phyloP scores from a whole-genome alignment of 331 rosid species.

The Prunus yedoensis region DNA sequence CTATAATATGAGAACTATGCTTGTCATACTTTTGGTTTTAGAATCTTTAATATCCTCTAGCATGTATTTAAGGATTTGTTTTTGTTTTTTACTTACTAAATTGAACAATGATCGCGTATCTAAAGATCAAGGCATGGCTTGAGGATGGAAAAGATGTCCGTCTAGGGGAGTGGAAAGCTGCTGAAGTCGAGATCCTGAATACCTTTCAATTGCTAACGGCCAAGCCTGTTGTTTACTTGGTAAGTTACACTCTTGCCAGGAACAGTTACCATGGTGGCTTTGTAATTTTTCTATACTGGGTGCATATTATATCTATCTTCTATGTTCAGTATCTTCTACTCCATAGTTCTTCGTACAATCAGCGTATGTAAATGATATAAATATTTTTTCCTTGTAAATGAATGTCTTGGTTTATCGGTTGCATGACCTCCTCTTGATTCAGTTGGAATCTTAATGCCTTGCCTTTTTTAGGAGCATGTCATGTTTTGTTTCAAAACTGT shows the following conservation, averaged over 20 bases:
- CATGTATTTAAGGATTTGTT: neutral
- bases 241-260: constrained; percentile 25
- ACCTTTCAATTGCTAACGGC: constrained; percentile 95
- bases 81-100: neutral
- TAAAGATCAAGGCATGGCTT: constrained; percentile 74
- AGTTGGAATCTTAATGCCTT: neutral
- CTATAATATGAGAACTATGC: neutral
- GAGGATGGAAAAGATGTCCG: constrained; percentile 91
- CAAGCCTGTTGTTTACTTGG: constrained; percentile 96
- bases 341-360: constrained; percentile 8
- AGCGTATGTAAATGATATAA: neutral
- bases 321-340: neutral
- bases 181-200: constrained; percentile 85
- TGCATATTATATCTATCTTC: neutral
- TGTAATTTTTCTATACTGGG: neutral
- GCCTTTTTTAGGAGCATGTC: neutral
- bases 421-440: neutral
- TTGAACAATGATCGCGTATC: constrained; percentile 19
- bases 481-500: neutral
- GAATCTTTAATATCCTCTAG: neutral
- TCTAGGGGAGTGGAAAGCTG: constrained; percentile 95
- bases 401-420: neutral
- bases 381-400: neutral
- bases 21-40: neutral
- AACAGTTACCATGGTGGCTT: neutral